These are phyloP conservation scores for Saturnispora galanensis DNA, from an alignment of 805 yeast genomes.

Conservation along the genomic window DNA sequence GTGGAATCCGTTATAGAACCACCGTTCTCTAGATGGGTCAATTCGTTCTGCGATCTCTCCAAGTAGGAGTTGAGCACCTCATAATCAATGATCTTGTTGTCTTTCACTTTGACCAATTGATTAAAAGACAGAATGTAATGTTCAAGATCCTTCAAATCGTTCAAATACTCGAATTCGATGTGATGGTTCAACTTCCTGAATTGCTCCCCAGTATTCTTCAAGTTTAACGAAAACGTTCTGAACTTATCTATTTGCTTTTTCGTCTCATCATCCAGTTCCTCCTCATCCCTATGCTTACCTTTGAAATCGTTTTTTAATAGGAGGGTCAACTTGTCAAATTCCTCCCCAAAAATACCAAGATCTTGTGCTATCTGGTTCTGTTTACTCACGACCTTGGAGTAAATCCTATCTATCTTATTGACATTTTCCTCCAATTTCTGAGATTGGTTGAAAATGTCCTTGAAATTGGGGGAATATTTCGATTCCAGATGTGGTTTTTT, in stretches of 20 bases:
- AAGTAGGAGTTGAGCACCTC: slow-evolving; percentile 79
- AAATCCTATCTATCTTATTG: slow-evolving; percentile 66
- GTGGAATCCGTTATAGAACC: slow-evolving; percentile 28
- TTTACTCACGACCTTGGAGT: slow-evolving; percentile 59
- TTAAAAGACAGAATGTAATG: slow-evolving; percentile 63
- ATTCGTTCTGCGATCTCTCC: slow-evolving; percentile 59
- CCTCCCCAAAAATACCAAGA: slow-evolving; percentile 59
- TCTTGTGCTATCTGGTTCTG: slow-evolving; percentile 68
- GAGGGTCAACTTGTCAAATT: slow-evolving; percentile 53
- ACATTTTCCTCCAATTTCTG: slow-evolving; percentile 81
- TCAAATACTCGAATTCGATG: slow-evolving; percentile 72
- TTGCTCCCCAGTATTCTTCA: slow-evolving; percentile 28
- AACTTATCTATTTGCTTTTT: slow-evolving; percentile 22
- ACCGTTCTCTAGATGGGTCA: slow-evolving; percentile 28
- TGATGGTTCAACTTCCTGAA: slow-evolving; percentile 28
- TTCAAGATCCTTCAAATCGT: slow-evolving; percentile 77
- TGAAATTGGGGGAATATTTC: slow-evolving; percentile 57
- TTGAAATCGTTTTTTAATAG: slow-evolving; percentile 26
- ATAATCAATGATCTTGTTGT: slow-evolving; percentile 82
- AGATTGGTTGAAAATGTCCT: slow-evolving; percentile 72
- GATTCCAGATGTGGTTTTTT: slow-evolving; percentile 56
- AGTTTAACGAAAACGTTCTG: slow-evolving; percentile 30
- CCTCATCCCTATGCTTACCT: slow-evolving; percentile 19
- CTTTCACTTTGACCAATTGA: slow-evolving; percentile 69
- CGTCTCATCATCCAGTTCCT: slow-evolving; percentile 17